A percentile compares a stretch with the other conserved stretches of the same genome.
Conservation (phyloP, 2,329 filamentous ascomycete species). For the Parascedosporium putredinis region DNA sequence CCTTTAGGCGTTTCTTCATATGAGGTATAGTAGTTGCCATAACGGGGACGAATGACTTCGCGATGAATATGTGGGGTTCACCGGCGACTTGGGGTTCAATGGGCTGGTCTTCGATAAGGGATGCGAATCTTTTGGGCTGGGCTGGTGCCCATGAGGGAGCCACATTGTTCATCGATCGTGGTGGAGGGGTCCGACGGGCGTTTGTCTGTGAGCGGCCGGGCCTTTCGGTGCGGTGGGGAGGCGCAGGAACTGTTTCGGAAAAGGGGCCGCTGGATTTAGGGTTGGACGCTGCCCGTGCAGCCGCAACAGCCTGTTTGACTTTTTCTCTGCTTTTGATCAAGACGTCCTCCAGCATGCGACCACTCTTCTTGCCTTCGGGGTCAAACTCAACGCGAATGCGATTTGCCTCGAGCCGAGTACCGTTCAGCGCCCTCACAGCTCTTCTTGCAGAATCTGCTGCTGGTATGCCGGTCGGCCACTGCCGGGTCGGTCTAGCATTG, state of each 20-base stretch:
- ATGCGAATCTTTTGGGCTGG: slow-evolving; percentile 21
- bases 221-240: slow-evolving; percentile 83
- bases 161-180: slow-evolving; percentile 13
- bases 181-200: slow-evolving; percentile 14
- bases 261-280: background rate
- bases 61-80: slow-evolving; percentile 83
- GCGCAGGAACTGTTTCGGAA: slow-evolving; percentile 27
- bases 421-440: slow-evolving; percentile 67
- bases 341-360: slow-evolving; percentile 63
- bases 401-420: slow-evolving; percentile 67
- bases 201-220: slow-evolving; percentile 49
- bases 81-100: slow-evolving; percentile 61
- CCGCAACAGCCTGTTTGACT: slow-evolving; percentile 11
- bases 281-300: slow-evolving; percentile 13
- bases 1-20: slow-evolving; percentile 79
- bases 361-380: slow-evolving; percentile 74
- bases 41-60: slow-evolving; percentile 78
- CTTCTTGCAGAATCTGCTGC: slow-evolving; percentile 73
- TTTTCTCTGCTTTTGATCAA: slow-evolving; percentile 60
- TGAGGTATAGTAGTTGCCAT: slow-evolving; percentile 78
- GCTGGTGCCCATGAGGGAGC: slow-evolving; percentile 19
- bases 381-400: slow-evolving; percentile 79
- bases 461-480: slow-evolving; percentile 44
- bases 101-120: slow-evolving; percentile 53
- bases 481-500: slow-evolving; percentile 45